These are phyloP conservation scores for Aspergillus sclerotialis DNA, from an alignment of 2,329 filamentous ascomycete species.

Conservation along the genomic window DNA sequence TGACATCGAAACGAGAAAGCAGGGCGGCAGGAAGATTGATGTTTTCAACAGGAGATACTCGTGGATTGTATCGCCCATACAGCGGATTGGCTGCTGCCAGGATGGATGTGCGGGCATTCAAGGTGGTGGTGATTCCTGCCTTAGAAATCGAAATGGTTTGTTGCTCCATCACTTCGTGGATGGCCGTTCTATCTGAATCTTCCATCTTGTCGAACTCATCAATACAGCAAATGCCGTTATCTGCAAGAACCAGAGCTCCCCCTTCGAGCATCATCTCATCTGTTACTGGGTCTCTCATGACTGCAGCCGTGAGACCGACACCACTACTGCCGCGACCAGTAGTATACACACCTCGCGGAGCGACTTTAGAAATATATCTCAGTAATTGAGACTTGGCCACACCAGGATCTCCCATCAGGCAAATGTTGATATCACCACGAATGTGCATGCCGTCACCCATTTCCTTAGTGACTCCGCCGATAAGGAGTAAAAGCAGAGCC, in stretches of 20 bases:
- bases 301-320: constrained; percentile 73
- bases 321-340: constrained; percentile 75
- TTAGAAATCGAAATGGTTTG: constrained; percentile 80
- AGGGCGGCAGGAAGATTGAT: constrained; percentile 98
- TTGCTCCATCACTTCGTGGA: constrained; percentile 85
- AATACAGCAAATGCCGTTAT: constrained; percentile 77
- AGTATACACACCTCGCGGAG: constrained; percentile 82
- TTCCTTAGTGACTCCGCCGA: constrained; percentile 91
- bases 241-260: constrained; percentile 69
- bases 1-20: constrained; percentile 91
- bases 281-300: constrained; percentile 73
- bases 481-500: constrained; percentile 85
- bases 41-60: constrained; percentile 94
- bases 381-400: constrained; percentile 97
- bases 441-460: constrained; percentile 99
- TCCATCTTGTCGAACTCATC: constrained; percentile 87
- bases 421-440: constrained; percentile 97
- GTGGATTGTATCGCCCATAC: constrained; percentile 96
- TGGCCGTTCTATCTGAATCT: constrained; percentile 68
- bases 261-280: constrained; percentile 75
- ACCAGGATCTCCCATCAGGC: constrained; percentile 98
- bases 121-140: constrained; percentile 90
- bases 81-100: constrained; percentile 93
- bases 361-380: constrained; percentile 98
- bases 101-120: constrained; percentile 94